Evolutionary conservation across 305 asterid species (phyloP).

Genomic region (Fraxinus platypoda): DNA sequence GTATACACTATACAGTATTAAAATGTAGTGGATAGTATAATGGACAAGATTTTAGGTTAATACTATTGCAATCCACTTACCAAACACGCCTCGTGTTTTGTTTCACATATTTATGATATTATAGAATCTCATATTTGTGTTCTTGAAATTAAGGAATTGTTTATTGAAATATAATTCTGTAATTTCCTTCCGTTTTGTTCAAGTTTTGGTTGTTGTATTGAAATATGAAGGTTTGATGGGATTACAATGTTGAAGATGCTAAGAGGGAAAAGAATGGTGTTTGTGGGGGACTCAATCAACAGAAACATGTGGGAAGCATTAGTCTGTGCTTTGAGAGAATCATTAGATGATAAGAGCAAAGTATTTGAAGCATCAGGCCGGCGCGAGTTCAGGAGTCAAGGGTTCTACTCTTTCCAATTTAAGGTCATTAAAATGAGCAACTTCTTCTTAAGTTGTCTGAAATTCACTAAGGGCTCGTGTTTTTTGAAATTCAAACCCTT

Average conservation of each 20-base stretch:
- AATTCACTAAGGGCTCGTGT: not conserved
- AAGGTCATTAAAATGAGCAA: constrained; percentile 23
- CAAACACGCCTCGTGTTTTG: not conserved
- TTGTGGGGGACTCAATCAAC: constrained; percentile 67
- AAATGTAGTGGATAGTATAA: not conserved
- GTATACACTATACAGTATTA: too few relatives aligned
- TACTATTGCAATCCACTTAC: not conserved
- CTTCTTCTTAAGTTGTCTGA: not conserved
- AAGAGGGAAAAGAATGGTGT: constrained; percentile 50
- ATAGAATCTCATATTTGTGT: too few relatives aligned
- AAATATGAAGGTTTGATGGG: constrained; percentile 48
- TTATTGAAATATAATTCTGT: not conserved
- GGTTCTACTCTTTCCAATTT: constrained; percentile 49
- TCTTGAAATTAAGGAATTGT: too few relatives aligned
- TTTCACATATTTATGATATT: too few relatives aligned
- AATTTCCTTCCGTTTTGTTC: not conserved
- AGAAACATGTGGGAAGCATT: constrained; percentile 68
- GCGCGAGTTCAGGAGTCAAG: constrained; percentile 41
- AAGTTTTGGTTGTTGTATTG: not conserved
- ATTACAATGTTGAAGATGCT: constrained; percentile 47
- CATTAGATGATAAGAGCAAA: constrained; percentile 35
- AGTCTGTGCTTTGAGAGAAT: constrained; percentile 43
- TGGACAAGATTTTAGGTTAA: not conserved
- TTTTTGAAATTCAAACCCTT: not conserved
- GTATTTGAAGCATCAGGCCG: constrained; percentile 41